Conservation (phyloP, 768 basidiomycete species). For the Phlebiopsis flavidoalba region DNA sequence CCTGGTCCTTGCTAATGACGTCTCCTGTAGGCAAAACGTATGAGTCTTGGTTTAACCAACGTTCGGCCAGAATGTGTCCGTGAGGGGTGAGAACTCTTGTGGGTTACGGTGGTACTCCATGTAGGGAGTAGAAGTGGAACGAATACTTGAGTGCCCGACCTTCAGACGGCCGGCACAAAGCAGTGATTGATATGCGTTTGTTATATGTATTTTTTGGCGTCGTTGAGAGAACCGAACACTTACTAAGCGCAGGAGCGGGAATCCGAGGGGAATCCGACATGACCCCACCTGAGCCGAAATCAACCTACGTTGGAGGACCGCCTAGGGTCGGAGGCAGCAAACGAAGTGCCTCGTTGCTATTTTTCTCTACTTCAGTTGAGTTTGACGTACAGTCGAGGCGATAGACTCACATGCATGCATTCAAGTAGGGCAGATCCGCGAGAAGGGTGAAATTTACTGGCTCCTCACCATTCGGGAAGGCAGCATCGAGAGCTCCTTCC, state of each 20-base stretch:
- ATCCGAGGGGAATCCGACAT: conserved; percentile 16
- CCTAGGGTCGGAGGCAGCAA: conserved; percentile 18
- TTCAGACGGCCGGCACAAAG: conserved; percentile 17
- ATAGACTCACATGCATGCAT: conserved; percentile 14
- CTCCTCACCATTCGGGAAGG: conserved; percentile 9
- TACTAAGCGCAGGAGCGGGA: not conserved
- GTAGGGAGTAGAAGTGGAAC: conserved; percentile 11
- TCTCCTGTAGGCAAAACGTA: conserved; percentile 3
- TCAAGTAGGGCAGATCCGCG: conserved; percentile 13
- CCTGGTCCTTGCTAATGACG: not conserved
- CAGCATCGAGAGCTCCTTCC: conserved; percentile 9
- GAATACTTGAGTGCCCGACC: conserved; percentile 13
- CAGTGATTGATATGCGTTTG: conserved; percentile 2
- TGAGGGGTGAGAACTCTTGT: conserved; percentile 18
- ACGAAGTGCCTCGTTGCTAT: conserved; percentile 19
- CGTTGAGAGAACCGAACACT: too few relatives aligned
- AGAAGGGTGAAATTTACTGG: conserved; percentile 5
- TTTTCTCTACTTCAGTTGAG: not conserved
- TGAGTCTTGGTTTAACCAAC: conserved; percentile 16
- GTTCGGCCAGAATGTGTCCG: conserved; percentile 20
- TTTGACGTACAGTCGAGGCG: not conserved
- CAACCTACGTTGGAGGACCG: conserved; percentile 15
- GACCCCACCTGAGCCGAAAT: conserved; percentile 10
- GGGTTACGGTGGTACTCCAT: conserved; percentile 17
- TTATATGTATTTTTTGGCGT: not conserved